Percentiles rank a stretch among this genome's conserved stretches.
These are phyloP conservation scores for Aspergillus sp. DNA, from an alignment of 2,329 filamentous ascomycete species.

Conservation along the genomic window DNA sequence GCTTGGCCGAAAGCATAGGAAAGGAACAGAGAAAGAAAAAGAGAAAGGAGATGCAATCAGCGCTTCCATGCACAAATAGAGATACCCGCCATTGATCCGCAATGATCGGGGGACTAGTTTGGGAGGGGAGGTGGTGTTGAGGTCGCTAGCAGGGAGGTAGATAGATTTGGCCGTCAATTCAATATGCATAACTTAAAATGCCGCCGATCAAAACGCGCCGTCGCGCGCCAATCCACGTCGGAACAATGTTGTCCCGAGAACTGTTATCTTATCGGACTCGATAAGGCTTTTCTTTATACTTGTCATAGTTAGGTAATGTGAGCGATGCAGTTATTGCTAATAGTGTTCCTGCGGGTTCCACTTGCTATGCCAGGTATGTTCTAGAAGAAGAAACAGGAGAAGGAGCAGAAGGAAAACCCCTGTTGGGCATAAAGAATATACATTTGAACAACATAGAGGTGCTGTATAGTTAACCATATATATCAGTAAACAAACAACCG, in stretches of 20 bases:
- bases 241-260: conserved; percentile 10
- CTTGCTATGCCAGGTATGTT: conserved; percentile 25
- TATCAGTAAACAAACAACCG: not conserved
- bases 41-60: not conserved
- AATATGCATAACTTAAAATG: not conserved
- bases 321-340: conserved; percentile 79
- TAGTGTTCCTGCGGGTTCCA: conserved; percentile 40
- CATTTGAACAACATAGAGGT: not conserved
- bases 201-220: conserved; percentile 9
- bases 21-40: not conserved
- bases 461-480: not conserved
- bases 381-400: conserved; percentile 12
- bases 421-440: not conserved
- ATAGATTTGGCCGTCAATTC: not conserved
- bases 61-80: not conserved
- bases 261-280: conserved; percentile 22
- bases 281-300: too few relatives aligned
- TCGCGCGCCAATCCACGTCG: conserved; percentile 9
- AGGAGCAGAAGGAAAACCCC: not conserved
- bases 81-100: not conserved
- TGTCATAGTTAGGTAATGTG: conserved; percentile 60
- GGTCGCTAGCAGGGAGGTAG: not conserved
- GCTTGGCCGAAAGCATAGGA: not conserved
- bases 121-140: not conserved
- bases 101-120: not conserved